Evolutionary conservation across 202 grass and related monocot species (phyloP).

Genomic region (Bolboschoenoplectus hybrid): DNA sequence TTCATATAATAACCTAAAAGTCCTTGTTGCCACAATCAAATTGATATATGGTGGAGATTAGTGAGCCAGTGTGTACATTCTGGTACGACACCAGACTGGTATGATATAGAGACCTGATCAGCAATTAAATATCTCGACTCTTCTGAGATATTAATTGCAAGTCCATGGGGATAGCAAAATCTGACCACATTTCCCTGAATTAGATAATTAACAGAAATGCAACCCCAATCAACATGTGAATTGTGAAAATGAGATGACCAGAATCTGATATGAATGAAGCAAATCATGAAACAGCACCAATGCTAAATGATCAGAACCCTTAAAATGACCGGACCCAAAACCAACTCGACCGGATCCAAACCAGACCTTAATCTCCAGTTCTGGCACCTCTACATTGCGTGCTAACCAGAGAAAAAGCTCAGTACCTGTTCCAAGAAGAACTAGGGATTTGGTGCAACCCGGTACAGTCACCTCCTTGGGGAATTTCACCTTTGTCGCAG

Average conservation of each 20-base stretch:
- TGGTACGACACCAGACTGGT: background rate
- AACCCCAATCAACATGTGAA: background rate
- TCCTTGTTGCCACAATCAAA: background rate
- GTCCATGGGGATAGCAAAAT: background rate
- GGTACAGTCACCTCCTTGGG: conserved; percentile 60
- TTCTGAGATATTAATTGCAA: background rate
- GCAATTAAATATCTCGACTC: background rate
- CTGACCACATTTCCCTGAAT: background rate
- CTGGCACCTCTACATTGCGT: background rate
- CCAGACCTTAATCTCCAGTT: background rate
- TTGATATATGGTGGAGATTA: background rate
- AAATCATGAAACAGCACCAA: background rate
- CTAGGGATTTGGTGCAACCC: conserved; percentile 49
- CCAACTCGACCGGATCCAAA: background rate
- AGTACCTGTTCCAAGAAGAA: conserved; percentile 78
- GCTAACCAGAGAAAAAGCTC: background rate
- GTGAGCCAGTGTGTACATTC: background rate
- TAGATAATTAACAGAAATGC: background rate
- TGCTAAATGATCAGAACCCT: background rate
- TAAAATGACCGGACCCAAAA: background rate
- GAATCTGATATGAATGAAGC: background rate
- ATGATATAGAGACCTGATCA: background rate
- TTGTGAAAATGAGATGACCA: background rate
- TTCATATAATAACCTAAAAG: background rate
- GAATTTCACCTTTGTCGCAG: conserved; percentile 68